phyloP scores from a whole-genome alignment of 768 basidiomycete species.

The Tephrocybe sp. region DNA sequence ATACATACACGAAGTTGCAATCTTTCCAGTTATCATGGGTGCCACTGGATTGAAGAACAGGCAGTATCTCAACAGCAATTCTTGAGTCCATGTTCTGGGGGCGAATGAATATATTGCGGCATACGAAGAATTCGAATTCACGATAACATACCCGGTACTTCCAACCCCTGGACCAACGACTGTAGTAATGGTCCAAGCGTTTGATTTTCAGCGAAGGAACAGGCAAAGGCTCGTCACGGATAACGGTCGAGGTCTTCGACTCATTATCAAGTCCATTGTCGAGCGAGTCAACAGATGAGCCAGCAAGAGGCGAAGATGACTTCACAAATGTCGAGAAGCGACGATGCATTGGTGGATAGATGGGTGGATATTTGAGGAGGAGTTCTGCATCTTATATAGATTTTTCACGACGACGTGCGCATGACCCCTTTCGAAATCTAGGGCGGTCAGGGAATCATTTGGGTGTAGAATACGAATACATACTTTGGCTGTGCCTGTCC shows the following conservation, averaged over 20 bases:
- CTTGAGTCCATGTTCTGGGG: constrained; percentile 51
- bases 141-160: constrained; percentile 44
- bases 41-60: constrained; percentile 34
- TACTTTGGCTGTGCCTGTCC: neutral
- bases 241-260: constrained; percentile 34
- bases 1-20: constrained; percentile 50
- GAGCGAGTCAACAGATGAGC: neutral
- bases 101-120: neutral
- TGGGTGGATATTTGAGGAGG: neutral
- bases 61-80: constrained; percentile 45
- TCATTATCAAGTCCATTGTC: constrained; percentile 24
- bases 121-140: neutral
- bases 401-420: neutral
- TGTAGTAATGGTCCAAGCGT: constrained; percentile 59
- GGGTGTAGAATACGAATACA: constrained; percentile 2
- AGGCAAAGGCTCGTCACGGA: constrained; percentile 36
- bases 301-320: neutral
- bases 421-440: neutral
- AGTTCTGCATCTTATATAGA: neutral
- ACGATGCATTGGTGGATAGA: neutral
- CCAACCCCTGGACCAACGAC: constrained; percentile 54
- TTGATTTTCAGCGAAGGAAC: constrained; percentile 55
- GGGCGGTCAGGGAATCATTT: neutral
- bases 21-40: constrained; percentile 56
- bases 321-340: neutral